These are phyloP conservation scores for Colletotrichum cereale DNA, from an alignment of 2,329 filamentous ascomycete species.

Conservation along the genomic window DNA sequence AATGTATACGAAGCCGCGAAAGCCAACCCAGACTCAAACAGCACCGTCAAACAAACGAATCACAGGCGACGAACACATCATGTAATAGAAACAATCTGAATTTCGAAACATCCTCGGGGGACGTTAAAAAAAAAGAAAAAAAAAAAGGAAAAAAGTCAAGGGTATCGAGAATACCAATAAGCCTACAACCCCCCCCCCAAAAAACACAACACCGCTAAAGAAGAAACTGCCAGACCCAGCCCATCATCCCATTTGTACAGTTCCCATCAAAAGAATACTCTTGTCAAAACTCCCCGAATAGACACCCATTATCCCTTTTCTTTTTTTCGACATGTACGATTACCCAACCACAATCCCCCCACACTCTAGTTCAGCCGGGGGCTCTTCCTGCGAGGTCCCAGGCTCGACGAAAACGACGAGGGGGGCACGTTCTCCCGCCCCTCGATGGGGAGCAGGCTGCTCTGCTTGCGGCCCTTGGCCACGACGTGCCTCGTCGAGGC, in stretches of 20 bases:
- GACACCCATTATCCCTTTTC: not conserved
- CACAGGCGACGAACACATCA: not conserved
- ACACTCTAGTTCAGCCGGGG: slow-evolving; percentile 58
- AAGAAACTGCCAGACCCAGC: slow-evolving; percentile 3
- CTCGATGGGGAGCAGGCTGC: slow-evolving; percentile 51
- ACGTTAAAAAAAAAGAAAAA: too few species aligned
- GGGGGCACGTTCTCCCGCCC: slow-evolving; percentile 66
- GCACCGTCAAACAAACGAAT: not conserved
- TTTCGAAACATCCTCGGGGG: not conserved
- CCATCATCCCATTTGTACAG: slow-evolving; percentile 13
- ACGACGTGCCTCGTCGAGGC: slow-evolving; percentile 51
- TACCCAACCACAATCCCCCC: too few species aligned
- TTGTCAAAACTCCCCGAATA: not conserved
- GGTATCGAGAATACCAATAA: slow-evolving; percentile 41
- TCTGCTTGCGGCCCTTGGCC: slow-evolving; percentile 51
- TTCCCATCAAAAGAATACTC: slow-evolving; percentile 6
- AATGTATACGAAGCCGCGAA: not conserved
- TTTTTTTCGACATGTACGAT: not conserved
- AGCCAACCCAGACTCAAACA: not conserved
- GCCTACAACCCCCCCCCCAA: slow-evolving; percentile 23
- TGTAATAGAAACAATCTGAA: not conserved
- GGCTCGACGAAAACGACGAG: slow-evolving; percentile 58
- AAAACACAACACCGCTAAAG: not conserved
- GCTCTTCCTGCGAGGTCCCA: slow-evolving; percentile 65
- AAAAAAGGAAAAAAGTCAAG: slow-evolving; percentile 25